Base-by-base conservation (phyloP, 176 grass and related monocot species). In the Neostapfia colusana region DNA sequence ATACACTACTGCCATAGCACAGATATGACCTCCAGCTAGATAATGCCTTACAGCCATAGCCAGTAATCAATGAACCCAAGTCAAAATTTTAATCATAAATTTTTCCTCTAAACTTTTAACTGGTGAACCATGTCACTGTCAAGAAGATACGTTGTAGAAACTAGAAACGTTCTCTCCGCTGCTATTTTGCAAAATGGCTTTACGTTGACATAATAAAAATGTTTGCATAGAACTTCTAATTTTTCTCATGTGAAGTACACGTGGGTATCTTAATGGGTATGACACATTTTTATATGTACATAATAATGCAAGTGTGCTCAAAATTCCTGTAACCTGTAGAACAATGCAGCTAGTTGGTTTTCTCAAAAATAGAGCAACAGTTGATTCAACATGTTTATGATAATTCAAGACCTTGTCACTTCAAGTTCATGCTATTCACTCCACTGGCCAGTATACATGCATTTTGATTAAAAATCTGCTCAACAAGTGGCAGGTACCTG, bases 401-500 rank as follows among this genome's bases (percentile, higher is more conserved):
- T 45, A 76, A 5, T n/a, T 44, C 28, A 34, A 34, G 37, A 77
- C 12, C 44, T 37, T 51, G 11, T 36, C 7, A 34, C 12, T 10
- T 27, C 15, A 53, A 66, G n/a, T 38, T 28, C 13, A 9, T 4
- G 31, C 17, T 63, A 34, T 34, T 17, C 61, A 24, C 42, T 68
- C 62, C 21, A 69, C 27, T 50, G 23, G 41, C 13, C 20, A 37
- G 65, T 23, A 12, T 6, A 14, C 50, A 55, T 62, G 56, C 37
- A 85, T 36, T 71, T 56, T 76, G n/a, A 44, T 56, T 63, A 39
- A 37, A 51, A 56, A 21, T 48, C 24, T 6, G 15, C 31, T 49
- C 20, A 70, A 49, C 10, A 58, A 36, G n/a, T 40, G 50, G 25
- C 44, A 70, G 34, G 67, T 78, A 94, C 95, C 95, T 99, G 95